Evolutionary conservation across 495 filamentous ascomycete genomes (phyloP).

Genomic region (Pyronema omphalodes): DNA sequence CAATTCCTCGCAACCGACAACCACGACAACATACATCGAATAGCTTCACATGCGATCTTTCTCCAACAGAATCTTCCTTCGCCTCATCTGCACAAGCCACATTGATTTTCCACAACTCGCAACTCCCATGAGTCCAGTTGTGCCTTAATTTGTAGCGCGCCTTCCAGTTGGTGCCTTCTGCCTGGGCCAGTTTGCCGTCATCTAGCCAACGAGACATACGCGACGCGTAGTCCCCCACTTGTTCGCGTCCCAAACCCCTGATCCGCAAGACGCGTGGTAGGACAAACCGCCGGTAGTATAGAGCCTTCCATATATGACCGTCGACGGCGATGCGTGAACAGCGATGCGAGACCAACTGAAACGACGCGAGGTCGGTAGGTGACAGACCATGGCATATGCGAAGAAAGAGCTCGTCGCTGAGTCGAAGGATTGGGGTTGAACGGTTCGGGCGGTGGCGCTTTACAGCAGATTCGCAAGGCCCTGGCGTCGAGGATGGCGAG

Average conservation of each 20-base stretch:
- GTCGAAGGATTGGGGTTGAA: conserved; percentile 26
- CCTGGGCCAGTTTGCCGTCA: conserved; percentile 40
- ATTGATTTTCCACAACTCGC: conserved; percentile 56
- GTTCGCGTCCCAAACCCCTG: conserved; percentile 37
- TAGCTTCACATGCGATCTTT: conserved; percentile 16
- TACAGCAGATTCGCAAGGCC: conserved; percentile 10
- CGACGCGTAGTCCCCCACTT: conserved; percentile 39
- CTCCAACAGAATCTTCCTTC: neutral
- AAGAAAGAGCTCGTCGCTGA: conserved; percentile 79
- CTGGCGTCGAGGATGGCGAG: neutral
- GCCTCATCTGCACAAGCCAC: conserved; percentile 28
- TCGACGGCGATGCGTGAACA: conserved; percentile 61
- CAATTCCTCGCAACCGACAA: neutral
- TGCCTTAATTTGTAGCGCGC: conserved; percentile 72
- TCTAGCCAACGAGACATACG: conserved; percentile 70
- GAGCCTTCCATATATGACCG: conserved; percentile 75
- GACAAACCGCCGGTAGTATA: conserved; percentile 82
- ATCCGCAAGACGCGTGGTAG: conserved; percentile 62
- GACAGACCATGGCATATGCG: conserved; percentile 65
- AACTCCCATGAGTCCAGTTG: conserved; percentile 79
- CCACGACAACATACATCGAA: conserved; percentile 16
- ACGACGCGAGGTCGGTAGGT: conserved; percentile 45
- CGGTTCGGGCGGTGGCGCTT: conserved; percentile 28
- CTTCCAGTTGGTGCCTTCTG: conserved; percentile 57
- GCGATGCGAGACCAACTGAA: conserved; percentile 61